Evolutionary conservation across 257 asterid species (phyloP).

Genomic region (Cruciata laevipes): DNA sequence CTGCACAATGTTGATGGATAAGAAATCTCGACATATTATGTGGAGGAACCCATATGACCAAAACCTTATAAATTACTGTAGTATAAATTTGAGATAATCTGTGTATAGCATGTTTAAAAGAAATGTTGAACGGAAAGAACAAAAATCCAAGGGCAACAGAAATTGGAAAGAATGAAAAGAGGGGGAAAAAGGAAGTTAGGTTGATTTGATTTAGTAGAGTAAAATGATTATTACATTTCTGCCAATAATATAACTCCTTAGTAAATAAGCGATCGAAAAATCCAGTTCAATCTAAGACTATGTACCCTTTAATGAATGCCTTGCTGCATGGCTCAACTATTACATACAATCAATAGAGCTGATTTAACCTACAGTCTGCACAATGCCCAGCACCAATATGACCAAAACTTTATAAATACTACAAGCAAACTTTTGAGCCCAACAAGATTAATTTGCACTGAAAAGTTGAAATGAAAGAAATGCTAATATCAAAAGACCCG

Average conservation of each 20-base stretch:
- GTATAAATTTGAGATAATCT: too few species aligned
- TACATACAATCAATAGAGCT: neutral
- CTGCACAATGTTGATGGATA: too few species aligned
- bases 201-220: neutral
- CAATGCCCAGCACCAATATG: too few species aligned
- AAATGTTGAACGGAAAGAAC: neutral
- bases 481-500: neutral
- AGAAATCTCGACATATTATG: too few species aligned
- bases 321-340: neutral
- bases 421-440: neutral
- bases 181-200: neutral
- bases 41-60: too few species aligned
- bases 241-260: neutral
- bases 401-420: neutral
- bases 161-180: neutral
- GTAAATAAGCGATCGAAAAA: neutral
- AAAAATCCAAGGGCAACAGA: neutral
- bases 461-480: neutral
- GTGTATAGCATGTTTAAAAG: neutral
- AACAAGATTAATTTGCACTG: neutral
- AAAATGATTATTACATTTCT: neutral
- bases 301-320: neutral
- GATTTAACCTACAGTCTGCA: neutral
- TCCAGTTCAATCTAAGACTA: neutral
- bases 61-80: too few species aligned